These are phyloP conservation scores for Populus trichocarpa DNA, from an alignment of 441 rosid genomes.

Conservation along the genomic window DNA sequence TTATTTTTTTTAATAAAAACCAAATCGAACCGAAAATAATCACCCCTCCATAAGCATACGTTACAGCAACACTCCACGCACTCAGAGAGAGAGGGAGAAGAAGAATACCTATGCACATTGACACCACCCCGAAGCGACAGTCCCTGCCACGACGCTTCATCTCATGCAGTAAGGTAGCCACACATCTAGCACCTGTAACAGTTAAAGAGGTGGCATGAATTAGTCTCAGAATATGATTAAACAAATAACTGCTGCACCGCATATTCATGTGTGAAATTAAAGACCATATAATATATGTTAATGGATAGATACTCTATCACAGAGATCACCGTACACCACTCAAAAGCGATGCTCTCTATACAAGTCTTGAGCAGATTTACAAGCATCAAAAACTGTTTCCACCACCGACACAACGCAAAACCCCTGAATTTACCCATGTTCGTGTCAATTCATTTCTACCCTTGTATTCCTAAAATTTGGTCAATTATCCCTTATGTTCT, in stretches of 20 bases:
- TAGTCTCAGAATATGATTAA: not conserved
- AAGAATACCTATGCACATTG: constrained; percentile 90
- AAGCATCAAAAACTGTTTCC: not conserved
- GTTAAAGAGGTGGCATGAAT: not conserved
- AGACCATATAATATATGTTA: not conserved
- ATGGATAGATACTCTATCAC: not conserved
- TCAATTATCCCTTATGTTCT: too few species aligned
- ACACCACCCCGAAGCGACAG: constrained; percentile 90
- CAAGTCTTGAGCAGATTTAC: not conserved
- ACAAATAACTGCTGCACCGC: not conserved
- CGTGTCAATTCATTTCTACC: too few species aligned
- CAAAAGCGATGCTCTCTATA: not conserved
- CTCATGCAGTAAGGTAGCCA: constrained; percentile 91
- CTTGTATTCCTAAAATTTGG: too few species aligned
- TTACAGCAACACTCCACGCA: not conserved
- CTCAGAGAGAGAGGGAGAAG: not conserved
- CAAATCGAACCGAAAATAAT: too few species aligned
- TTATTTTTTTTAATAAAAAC: too few species aligned
- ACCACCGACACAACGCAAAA: too few species aligned
- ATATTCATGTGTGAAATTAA: not conserved
- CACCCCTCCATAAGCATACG: not conserved
- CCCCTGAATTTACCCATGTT: too few species aligned
- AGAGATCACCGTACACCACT: not conserved
- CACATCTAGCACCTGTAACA: constrained; percentile 85
- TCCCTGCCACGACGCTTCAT: constrained; percentile 96